A percentile compares a stretch with the other conserved stretches of the same genome.
phyloP scores from a whole-genome alignment of 1,284 basidiomycete species.

The Melampsora americana region DNA sequence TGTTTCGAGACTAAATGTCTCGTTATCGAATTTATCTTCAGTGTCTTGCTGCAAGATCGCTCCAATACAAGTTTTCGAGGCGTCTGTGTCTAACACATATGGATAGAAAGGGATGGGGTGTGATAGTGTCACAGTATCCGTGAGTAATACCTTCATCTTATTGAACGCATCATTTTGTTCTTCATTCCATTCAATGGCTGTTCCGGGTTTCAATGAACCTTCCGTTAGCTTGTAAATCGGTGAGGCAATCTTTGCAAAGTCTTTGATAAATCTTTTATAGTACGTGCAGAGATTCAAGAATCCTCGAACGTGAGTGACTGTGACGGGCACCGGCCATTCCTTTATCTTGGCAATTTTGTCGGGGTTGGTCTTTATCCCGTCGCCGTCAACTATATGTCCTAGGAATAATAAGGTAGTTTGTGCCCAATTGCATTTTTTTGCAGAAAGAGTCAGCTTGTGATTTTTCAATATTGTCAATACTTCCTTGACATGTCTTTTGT shows the following conservation, averaged over 20 bases:
- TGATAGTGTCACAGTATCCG: background rate
- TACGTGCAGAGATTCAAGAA: too few species aligned
- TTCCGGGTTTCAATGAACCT: background rate
- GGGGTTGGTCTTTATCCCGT: background rate
- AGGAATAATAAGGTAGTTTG: background rate
- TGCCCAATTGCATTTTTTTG: conserved; percentile 10
- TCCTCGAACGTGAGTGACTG: conserved; percentile 5
- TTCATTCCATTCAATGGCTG: background rate
- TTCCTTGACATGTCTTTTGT: background rate
- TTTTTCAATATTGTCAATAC: background rate
- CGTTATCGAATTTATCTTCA: background rate
- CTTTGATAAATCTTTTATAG: conserved; percentile 14
- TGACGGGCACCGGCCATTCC: background rate
- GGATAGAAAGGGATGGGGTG: conserved; percentile 10
- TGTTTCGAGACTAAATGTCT: background rate
- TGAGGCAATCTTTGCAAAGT: background rate
- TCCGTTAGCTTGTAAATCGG: conserved; percentile 13
- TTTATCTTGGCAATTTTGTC: background rate
- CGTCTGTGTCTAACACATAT: background rate
- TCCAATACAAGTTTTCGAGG: conserved; percentile 12
- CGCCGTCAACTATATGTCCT: background rate
- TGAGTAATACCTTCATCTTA: background rate
- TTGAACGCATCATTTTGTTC: background rate
- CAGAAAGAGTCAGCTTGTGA: background rate
- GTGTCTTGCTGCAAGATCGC: conserved; percentile 19